Base-by-base conservation (phyloP, 805 yeast genomes). In the Yarrowia keelungensis region DNA sequence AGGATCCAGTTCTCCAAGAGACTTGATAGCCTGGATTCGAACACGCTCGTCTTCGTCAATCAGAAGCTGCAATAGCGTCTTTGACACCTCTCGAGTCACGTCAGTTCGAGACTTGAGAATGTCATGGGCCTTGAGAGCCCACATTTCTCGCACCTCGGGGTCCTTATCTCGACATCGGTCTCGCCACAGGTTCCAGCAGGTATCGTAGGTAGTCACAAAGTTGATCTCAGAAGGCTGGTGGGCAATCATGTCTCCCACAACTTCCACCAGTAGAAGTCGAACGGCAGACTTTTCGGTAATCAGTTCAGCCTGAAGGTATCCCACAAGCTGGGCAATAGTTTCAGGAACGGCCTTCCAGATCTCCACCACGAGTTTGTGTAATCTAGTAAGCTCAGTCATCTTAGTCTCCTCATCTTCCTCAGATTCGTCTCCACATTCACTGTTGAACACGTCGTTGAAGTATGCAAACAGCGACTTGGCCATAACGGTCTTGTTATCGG, bases 261-360 rank as follows among this genome's bases (percentile, higher is more conserved):
- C 85, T 53, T 85, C 85, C 0, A 96, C 89, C 0, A 97, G 92
- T 67, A 89, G 77, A 0, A 82, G 75, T 71, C 97, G 83, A 19
- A 90, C 81, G 15, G 81, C 76, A 39, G 85, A 86, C 50, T 89
- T 90, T 0, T 97, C 91, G 69, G 86, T 86, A 14, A 68, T 41
- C 50, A 92, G 79, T 72, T 92, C 97, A 73, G 90, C 92, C 72
- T 90, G 91, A 4, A 92, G 80, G 65, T 91, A 83, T 0, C 97
- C 95, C 82, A 90, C 85, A 0, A 90, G 89, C 0, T 95, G 86
- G 3, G 85, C 82, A 11, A 91, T 80, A 22, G 90, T 79, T 58
- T 89, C 95, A 0, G 97, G 97, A 0, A 87, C 87, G 65, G 85
- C 82, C 72, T 82, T 85, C 97, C 97, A 93, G 2, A 92, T 79